Percentiles rank a stretch among this genome's conserved stretches.
Conservation (phyloP, 2,329 filamentous ascomycete species). For the Biscogniauxia marginata region DNA sequence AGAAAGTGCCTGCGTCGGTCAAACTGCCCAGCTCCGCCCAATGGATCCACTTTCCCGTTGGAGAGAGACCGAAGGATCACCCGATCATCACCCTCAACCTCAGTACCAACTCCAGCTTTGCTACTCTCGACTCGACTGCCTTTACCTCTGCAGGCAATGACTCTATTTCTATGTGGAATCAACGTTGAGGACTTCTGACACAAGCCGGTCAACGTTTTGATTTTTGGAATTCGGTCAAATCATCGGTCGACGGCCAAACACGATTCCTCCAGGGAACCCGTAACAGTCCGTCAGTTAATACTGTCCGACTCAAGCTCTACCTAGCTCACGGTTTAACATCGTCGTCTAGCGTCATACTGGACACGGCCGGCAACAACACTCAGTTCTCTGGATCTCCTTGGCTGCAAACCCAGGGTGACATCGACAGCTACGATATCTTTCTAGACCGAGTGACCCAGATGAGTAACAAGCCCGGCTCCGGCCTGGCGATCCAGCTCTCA, state of each 20-base stretch:
- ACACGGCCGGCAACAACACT: conserved; percentile 11
- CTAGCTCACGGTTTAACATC: conserved; percentile 20
- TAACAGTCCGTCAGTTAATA: conserved; percentile 9
- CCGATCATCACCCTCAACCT: conserved; percentile 11
- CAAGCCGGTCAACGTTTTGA: conserved; percentile 52
- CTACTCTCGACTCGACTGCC: conserved; percentile 53
- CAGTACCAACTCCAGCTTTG: conserved; percentile 20
- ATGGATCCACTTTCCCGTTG: conserved; percentile 40
- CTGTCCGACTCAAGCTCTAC: conserved; percentile 17
- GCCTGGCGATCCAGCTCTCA: conserved; percentile 7
- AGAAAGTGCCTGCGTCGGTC: conserved; percentile 31
- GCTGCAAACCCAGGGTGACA: conserved; percentile 14
- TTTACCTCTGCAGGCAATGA: conserved; percentile 10
- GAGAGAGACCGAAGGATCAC: conserved; percentile 38
- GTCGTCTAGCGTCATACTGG: conserved; percentile 3
- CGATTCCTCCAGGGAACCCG: conserved; percentile 18
- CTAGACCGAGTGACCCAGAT: conserved; percentile 15
- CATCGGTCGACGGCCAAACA: conserved; percentile 11
- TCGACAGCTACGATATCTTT: conserved; percentile 10
- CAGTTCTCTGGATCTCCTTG: conserved; percentile 10
- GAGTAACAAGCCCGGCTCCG: conserved; percentile 10
- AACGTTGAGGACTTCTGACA: conserved; percentile 47
- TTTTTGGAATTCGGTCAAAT: conserved; percentile 42
- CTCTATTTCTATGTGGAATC: conserved; percentile 26
- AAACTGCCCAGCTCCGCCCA: conserved; percentile 33